Base-by-base conservation (phyloP, 352 stramenopile species). In the Elongisporangium prolatum region DNA sequence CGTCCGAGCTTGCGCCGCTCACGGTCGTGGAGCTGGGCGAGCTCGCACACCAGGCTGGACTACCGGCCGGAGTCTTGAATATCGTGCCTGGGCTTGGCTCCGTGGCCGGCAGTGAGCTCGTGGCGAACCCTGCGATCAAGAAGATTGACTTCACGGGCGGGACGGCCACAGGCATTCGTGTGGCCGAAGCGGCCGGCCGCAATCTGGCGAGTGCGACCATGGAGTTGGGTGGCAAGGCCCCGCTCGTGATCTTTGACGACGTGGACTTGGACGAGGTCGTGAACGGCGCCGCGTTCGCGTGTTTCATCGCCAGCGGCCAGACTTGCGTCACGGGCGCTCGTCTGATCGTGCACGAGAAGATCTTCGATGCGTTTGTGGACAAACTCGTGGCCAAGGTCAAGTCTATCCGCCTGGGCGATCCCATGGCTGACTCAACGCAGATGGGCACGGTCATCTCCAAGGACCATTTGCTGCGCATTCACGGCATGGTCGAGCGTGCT, bases 301-400 rank as follows among this genome's bases (percentile, higher is more conserved):
- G 74, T 57, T 89, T 91, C 56, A 83, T 91, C 34, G 80, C 78
- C 9, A 88, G 77, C 50, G 86, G 74, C 14, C 88, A 93, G 74
- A 94, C 75, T 21, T 97, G 80, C 63, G 80, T 89, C 4, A 87
- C 82, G 11, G 87, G 84, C 7, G 82, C 83, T 17, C 80, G 90
- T 17, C 69, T 97, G 16, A 93, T 93, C 65, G 76, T 97, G 10
- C 86, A 97, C 48, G 72, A 93, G 50, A 65, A 48, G 4, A 80
- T 96, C 54, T 71, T 85, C 48, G 81, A 94, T 18, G 65, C 84
- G n/a, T 84, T 98, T 54, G 65, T 93, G 11, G 59, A 73, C 18
- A 79, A 77, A 24, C 60, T 82, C 17, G 71, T 86, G 8, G 61
- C 64, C n/a, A 77, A 77, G 56, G 86, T 80, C 25, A 54, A 76